Conservation (phyloP, 176 grass and related monocot species). For the bread wheat (Triticum aestivum) region DNA sequence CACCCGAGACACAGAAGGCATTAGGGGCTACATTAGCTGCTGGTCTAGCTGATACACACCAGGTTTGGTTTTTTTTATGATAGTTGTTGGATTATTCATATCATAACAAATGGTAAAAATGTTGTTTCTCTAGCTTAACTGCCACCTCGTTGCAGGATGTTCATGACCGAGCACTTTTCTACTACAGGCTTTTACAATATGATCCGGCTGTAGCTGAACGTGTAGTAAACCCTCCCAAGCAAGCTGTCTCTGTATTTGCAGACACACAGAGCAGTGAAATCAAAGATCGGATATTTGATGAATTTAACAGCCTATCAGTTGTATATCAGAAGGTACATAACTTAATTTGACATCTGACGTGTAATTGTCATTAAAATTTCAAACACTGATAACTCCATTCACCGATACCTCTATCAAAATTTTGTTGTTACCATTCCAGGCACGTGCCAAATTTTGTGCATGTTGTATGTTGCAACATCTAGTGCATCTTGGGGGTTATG, state of each 20-base stretch:
- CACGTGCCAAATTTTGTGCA: neutral
- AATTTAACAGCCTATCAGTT: conserved; percentile 91
- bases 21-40: conserved; percentile 88
- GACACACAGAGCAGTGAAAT: conserved; percentile 94
- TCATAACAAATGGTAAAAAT: conserved; percentile 15
- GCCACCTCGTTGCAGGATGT: conserved; percentile 68
- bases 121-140: conserved; percentile 23
- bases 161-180: conserved; percentile 95
- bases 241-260: conserved; percentile 99
- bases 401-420: neutral
- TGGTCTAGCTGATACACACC: conserved; percentile 82
- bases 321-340: conserved; percentile 88
- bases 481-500: conserved; percentile 8
- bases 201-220: conserved; percentile 74
- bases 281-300: conserved; percentile 99
- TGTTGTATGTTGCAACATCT: neutral
- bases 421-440: neutral
- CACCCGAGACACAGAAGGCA: conserved; percentile 88
- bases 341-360: conserved; percentile 8
- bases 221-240: conserved; percentile 98
- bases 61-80: conserved; percentile 42
- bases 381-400: neutral
- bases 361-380: neutral
- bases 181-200: conserved; percentile 97
- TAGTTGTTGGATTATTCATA: conserved; percentile 2